Conservation (phyloP, 352 stramenopile genomes). For the Phytophthora meadii region DNA sequence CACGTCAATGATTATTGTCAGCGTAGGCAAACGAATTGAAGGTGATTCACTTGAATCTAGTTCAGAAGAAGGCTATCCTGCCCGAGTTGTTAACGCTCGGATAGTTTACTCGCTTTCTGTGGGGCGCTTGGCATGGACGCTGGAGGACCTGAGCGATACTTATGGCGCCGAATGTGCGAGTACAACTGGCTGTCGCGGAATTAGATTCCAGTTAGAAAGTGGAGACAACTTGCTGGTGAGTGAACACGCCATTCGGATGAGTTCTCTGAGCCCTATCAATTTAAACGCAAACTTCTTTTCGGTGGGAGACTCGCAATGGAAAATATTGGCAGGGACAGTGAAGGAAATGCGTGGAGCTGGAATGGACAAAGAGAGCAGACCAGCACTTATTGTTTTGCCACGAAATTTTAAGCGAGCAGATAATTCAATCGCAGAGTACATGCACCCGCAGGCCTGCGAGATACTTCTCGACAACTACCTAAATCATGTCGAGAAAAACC, state of each 20-base stretch:
- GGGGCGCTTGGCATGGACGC: too few relatives aligned
- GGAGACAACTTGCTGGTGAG: slow-evolving; percentile 1
- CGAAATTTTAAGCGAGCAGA: slow-evolving; percentile 12
- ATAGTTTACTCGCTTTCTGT: too few relatives aligned
- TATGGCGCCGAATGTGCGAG: slow-evolving; percentile 1
- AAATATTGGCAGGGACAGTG: slow-evolving; percentile 11
- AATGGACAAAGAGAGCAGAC: not conserved
- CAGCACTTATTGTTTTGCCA: slow-evolving; percentile 3
- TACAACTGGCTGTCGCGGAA: slow-evolving; percentile 1
- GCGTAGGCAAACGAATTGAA: too few relatives aligned
- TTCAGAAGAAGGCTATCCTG: too few relatives aligned
- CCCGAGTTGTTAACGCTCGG: too few relatives aligned
- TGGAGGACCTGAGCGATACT: not conserved
- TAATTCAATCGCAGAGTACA: not conserved
- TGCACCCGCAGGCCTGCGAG: not conserved
- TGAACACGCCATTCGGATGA: not conserved
- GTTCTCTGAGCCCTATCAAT: slow-evolving; percentile 15
- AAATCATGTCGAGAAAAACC: slow-evolving; percentile 37
- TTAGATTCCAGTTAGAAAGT: slow-evolving; percentile 3
- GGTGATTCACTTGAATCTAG: too few relatives aligned
- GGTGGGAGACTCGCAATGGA: slow-evolving; percentile 13
- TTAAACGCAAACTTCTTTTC: slow-evolving; percentile 5
- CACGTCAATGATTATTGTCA: too few relatives aligned
- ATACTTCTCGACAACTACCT: not conserved
- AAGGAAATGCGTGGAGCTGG: slow-evolving; percentile 7